Conservation (phyloP, 805 yeast genomes). For the Nakazawaea populi region DNA sequence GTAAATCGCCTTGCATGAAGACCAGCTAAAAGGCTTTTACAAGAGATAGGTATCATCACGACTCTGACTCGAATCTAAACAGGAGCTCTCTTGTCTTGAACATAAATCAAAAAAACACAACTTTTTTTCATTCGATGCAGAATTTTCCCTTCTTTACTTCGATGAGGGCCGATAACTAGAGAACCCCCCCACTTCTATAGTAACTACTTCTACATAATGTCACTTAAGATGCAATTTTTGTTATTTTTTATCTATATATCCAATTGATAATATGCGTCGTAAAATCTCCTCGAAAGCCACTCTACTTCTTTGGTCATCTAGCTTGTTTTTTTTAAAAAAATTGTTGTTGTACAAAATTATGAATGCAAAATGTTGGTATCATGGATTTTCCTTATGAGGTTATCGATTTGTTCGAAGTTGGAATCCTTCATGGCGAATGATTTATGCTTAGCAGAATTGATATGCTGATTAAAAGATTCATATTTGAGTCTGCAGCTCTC, state of each 20-base stretch:
- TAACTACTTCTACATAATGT: too few relatives aligned
- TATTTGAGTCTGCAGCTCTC: conserved; percentile 88
- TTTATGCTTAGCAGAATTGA: conserved; percentile 61
- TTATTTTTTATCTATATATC: too few relatives aligned
- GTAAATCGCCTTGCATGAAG: background rate
- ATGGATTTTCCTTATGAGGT: conserved; percentile 48
- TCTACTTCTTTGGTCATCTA: background rate
- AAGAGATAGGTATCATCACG: background rate
- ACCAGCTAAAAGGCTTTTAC: background rate
- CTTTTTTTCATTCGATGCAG: background rate
- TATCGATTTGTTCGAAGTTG: conserved; percentile 76
- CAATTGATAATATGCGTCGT: background rate
- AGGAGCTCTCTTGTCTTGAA: too few relatives aligned
- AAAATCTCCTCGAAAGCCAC: background rate
- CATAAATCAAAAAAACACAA: background rate
- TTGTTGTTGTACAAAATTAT: background rate
- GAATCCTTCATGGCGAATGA: conserved; percentile 67
- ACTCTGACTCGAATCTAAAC: too few relatives aligned
- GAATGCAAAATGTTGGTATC: conserved; percentile 11
- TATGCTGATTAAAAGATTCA: conserved; percentile 74
- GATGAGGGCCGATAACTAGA: background rate
- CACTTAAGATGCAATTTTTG: too few relatives aligned
- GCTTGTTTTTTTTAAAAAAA: background rate
- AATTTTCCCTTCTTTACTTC: background rate
- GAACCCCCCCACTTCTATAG: background rate